A percentile compares a stretch with the other conserved stretches of the same genome.
Conservation (phyloP, 176 grass and related monocot genomes). For the Zoysia pacifica region DNA sequence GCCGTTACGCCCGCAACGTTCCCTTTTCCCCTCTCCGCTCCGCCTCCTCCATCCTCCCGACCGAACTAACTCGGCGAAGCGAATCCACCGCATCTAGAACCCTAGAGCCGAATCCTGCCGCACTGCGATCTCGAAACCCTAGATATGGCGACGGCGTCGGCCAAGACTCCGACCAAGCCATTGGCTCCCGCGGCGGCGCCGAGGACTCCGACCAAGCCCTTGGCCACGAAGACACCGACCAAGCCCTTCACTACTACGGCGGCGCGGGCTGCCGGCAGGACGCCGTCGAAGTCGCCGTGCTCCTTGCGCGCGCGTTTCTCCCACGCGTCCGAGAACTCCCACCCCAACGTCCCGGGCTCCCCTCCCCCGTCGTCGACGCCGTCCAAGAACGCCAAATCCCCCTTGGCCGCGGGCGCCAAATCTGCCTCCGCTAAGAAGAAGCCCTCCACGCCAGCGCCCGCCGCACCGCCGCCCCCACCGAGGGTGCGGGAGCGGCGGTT, state of each 20-base stretch:
- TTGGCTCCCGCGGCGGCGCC: not conserved
- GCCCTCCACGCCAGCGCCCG: slow-evolving; percentile 19
- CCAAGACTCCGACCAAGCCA: slow-evolving; percentile 38
- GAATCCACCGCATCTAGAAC: not conserved
- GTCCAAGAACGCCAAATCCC: slow-evolving; percentile 47
- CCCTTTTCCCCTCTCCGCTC: slow-evolving; percentile 35
- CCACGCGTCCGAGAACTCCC: slow-evolving; percentile 59
- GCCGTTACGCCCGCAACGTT: slow-evolving; percentile 54
- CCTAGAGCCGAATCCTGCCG: not conserved
- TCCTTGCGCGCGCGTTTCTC: slow-evolving; percentile 13
- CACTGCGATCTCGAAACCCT: not conserved
- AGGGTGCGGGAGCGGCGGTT: slow-evolving; percentile 60
- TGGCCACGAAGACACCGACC: too few species aligned
- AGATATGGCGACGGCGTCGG: slow-evolving; percentile 34
- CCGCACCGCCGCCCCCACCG: slow-evolving; percentile 24
- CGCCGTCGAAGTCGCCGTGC: slow-evolving; percentile 37
- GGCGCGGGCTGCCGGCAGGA: not conserved
- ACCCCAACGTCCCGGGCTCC: slow-evolving; percentile 70
- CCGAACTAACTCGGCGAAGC: not conserved
- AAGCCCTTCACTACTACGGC: not conserved
- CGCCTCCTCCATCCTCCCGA: not conserved
- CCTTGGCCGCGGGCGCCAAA: slow-evolving; percentile 27
- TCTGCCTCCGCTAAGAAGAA: slow-evolving; percentile 55
- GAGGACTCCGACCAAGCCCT: slow-evolving; percentile 54
- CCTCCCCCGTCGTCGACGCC: slow-evolving; percentile 41